These are phyloP conservation scores for Pseudogymnoascus sp. DNA, from an alignment of 2,329 filamentous ascomycete genomes.

Conservation along the genomic window DNA sequence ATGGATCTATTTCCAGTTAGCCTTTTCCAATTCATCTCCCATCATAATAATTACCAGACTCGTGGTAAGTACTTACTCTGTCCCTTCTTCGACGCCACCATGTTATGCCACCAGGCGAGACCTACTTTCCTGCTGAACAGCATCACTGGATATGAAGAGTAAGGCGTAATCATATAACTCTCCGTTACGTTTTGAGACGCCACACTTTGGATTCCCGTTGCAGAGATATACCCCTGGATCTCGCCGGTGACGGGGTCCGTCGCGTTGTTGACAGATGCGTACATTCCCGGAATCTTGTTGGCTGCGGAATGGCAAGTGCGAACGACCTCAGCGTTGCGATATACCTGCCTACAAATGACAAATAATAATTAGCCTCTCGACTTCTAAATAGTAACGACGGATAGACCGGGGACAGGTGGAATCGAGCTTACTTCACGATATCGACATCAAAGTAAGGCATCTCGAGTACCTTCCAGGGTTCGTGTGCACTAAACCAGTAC, in stretches of 20 bases:
- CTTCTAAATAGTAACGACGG: neutral
- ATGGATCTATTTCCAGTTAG: slow-evolving; percentile 25
- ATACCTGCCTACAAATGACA: slow-evolving; percentile 26
- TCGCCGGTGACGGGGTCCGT: slow-evolving; percentile 30
- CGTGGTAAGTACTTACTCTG: slow-evolving; percentile 27
- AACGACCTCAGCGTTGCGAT: slow-evolving; percentile 32
- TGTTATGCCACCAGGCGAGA: slow-evolving; percentile 36
- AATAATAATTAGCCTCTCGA: neutral
- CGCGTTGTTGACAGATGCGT: slow-evolving; percentile 35
- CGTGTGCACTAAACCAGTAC: slow-evolving; percentile 26
- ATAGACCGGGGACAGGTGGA: neutral
- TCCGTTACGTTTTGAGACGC: slow-evolving; percentile 33
- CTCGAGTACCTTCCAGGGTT: slow-evolving; percentile 35
- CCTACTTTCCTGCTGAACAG: slow-evolving; percentile 32
- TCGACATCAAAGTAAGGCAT: slow-evolving; percentile 35
- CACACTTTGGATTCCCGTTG: slow-evolving; percentile 33
- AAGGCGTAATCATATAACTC: slow-evolving; percentile 34
- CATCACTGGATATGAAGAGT: slow-evolving; percentile 15
- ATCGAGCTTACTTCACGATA: slow-evolving; percentile 27
- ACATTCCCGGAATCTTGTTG: slow-evolving; percentile 32
- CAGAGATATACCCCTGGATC: slow-evolving; percentile 34
- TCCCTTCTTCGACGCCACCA: slow-evolving; percentile 35
- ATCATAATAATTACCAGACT: neutral
- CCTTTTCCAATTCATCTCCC: neutral
- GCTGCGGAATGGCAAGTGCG: slow-evolving; percentile 35